Conservation (phyloP, 2,329 filamentous ascomycete species). For the Epichloe festucae region DNA sequence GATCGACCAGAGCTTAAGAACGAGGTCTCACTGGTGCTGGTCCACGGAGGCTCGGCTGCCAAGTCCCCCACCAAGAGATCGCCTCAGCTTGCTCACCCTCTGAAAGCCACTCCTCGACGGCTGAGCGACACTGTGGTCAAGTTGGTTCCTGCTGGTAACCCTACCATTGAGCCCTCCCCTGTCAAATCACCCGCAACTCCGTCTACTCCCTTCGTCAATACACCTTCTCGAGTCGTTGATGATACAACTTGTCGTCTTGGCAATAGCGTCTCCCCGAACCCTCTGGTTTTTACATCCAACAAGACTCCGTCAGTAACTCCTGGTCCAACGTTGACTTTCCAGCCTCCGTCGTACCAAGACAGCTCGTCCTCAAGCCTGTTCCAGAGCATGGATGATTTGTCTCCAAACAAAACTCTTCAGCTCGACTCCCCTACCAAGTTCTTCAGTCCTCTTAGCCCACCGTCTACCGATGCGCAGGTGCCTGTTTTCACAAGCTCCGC, state of each 20-base stretch:
- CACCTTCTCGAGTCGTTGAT: neutral
- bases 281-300: neutral
- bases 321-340: neutral
- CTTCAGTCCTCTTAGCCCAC: neutral
- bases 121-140: constrained; percentile 18
- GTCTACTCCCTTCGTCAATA: constrained; percentile 13
- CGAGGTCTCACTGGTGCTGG: constrained; percentile 11
- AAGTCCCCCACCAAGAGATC: constrained; percentile 21
- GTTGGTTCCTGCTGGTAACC: constrained; percentile 15
- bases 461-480: neutral
- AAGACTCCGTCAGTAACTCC: neutral
- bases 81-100: constrained; percentile 14
- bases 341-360: neutral
- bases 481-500: neutral
- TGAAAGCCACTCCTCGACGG: constrained; percentile 14
- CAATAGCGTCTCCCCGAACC: neutral
- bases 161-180: constrained; percentile 16
- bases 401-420: neutral
- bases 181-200: constrained; percentile 16
- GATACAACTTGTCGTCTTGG: neutral
- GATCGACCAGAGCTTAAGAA: constrained; percentile 18
- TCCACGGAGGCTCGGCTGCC: constrained; percentile 9
- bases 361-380: neutral
- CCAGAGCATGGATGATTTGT: neutral
- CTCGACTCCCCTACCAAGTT: neutral